Conservation (phyloP, 768 basidiomycete genomes). For the Podaxis sp. region DNA sequence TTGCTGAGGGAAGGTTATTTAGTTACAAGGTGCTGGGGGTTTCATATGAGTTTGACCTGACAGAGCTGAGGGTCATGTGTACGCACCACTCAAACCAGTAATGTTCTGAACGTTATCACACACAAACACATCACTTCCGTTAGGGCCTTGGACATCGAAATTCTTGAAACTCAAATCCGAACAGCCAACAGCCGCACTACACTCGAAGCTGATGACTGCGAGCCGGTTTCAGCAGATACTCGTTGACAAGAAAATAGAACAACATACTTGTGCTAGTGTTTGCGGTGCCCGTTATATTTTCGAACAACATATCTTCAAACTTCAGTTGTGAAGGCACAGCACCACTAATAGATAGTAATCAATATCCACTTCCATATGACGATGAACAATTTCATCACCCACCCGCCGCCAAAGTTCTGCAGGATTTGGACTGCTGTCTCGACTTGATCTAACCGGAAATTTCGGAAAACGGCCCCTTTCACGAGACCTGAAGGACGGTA, state of each 20-base stretch:
- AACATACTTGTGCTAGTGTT: slow-evolving; percentile 28
- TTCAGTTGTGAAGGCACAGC: slow-evolving; percentile 44
- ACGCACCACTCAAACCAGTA: slow-evolving; percentile 30
- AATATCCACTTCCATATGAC: background rate
- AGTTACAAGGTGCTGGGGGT: slow-evolving; percentile 22
- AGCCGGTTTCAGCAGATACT: background rate
- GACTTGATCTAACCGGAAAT: slow-evolving; percentile 44
- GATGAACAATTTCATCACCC: background rate
- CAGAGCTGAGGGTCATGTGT: background rate
- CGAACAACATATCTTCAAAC: slow-evolving; percentile 43
- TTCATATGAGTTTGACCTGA: background rate
- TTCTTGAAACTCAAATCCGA: slow-evolving; percentile 35
- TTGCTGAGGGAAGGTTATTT: background rate
- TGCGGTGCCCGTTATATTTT: slow-evolving; percentile 43
- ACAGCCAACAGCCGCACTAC: slow-evolving; percentile 45
- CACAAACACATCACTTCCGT: slow-evolving; percentile 31
- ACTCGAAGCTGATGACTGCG: slow-evolving; percentile 46
- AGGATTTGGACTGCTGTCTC: slow-evolving; percentile 41
- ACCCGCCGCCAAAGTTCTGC: slow-evolving; percentile 43
- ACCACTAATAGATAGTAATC: slow-evolving; percentile 25
- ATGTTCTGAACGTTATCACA: slow-evolving; percentile 43
- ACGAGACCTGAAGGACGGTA: slow-evolving; percentile 31
- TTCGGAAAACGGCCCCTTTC: slow-evolving; percentile 37
- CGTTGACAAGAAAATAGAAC: background rate
- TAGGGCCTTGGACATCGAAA: slow-evolving; percentile 35